phyloP scores from a whole-genome alignment of 768 basidiomycete species.

The Mrakia gelida region DNA sequence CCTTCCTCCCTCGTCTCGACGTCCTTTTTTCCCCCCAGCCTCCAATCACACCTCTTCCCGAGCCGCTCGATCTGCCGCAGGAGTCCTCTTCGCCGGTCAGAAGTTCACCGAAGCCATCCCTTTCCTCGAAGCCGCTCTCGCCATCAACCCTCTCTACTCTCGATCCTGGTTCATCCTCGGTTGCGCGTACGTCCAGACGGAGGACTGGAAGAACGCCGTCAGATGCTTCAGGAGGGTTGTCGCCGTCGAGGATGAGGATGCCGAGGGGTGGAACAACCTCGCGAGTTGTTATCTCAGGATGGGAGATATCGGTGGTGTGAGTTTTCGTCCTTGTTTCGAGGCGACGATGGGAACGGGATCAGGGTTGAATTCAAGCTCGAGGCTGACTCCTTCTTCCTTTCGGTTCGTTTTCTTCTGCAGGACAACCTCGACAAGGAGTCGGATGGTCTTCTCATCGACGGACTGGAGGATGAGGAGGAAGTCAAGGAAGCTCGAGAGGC shows the following conservation, averaged over 20 bases:
- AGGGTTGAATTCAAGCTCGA: background rate
- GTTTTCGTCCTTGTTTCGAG: background rate
- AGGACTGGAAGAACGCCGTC: slow-evolving; percentile 78
- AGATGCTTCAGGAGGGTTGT: slow-evolving; percentile 83
- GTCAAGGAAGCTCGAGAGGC: background rate
- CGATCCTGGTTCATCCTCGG: slow-evolving; percentile 97
- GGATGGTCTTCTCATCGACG: slow-evolving; percentile 22
- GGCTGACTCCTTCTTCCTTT: background rate
- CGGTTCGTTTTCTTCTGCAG: background rate
- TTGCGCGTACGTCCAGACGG: slow-evolving; percentile 73
- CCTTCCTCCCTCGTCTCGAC: background rate
- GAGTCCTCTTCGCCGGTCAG: slow-evolving; percentile 65
- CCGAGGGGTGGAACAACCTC: slow-evolving; percentile 96
- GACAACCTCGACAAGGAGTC: slow-evolving; percentile 29
- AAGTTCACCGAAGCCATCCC: slow-evolving; percentile 61
- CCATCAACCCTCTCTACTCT: slow-evolving; percentile 80
- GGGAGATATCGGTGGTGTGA: slow-evolving; percentile 47
- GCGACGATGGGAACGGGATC: background rate
- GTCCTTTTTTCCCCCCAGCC: slow-evolving; percentile 1
- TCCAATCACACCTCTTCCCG: slow-evolving; percentile 77
- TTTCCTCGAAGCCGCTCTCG: slow-evolving; percentile 68
- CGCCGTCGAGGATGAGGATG: slow-evolving; percentile 88
- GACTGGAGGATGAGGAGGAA: slow-evolving; percentile 21
- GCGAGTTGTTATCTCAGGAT: slow-evolving; percentile 89
- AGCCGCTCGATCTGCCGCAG: slow-evolving; percentile 87